phyloP scores from a whole-genome alignment of 139 green algal genomes.

The Chlorella sp. region DNA sequence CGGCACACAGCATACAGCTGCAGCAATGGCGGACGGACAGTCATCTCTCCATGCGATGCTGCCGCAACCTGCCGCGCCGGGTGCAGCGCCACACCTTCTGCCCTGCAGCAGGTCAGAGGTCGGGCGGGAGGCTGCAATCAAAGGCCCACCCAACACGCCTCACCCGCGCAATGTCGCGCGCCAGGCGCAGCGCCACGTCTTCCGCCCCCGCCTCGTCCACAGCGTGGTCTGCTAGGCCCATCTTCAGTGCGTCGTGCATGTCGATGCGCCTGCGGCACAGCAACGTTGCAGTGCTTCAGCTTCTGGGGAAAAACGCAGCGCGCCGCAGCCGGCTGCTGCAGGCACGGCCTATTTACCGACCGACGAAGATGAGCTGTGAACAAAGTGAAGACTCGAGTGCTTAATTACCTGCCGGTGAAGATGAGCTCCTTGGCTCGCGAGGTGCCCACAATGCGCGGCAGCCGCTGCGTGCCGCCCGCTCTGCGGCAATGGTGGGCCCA shows the following conservation, averaged over 20 bases:
- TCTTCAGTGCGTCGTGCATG: conserved; percentile 30
- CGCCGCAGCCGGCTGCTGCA: no score
- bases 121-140: background rate
- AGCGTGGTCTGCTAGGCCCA: conserved; percentile 70
- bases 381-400: no score
- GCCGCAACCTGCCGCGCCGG: conserved; percentile 43
- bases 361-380: no score
- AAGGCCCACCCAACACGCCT: background rate
- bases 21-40: no score
- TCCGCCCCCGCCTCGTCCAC: conserved; percentile 50
- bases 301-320: no score
- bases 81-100: conserved; percentile 51
- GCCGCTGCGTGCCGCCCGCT: conserved; percentile 84
- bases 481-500: no score
- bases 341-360: no score
- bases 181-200: conserved; percentile 57
- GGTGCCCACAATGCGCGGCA: conserved; percentile 79
- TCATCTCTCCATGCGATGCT: no score
- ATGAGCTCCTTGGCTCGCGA: conserved; percentile 85
- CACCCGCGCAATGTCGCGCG: conserved; percentile 32
- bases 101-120: conserved; percentile 19
- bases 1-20: no score
- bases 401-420: conserved; percentile 62
- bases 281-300: no score
- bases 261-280: conserved; percentile 18